Evolutionary conservation across 768 basidiomycete genomes (phyloP), one percentile per base, ranked within the genome.

Genomic region (Tephrocybe sp.): DNA sequence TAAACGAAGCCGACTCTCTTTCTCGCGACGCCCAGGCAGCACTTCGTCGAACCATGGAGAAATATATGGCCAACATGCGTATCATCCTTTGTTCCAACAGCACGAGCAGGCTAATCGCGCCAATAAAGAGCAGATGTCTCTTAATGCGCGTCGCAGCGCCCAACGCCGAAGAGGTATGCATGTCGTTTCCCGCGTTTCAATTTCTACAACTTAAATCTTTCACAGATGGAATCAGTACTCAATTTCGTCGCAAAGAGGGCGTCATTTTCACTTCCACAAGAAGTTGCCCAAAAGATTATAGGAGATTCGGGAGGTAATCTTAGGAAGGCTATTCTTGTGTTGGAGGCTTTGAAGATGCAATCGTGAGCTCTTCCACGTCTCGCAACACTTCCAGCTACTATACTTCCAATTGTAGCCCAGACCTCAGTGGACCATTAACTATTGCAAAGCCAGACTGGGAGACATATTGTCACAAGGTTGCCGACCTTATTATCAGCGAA

Each of bases 371-470:
- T 1, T 15, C 22, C 21, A 34, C 42, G 24, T 49, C 31, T 27
- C 22, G 22, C 5, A 2, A 12, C 23, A 8, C 10, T 15, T n/a
- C n/a, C n/a, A 10, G 16, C 24, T 31, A 18, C 23, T 31, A 9
- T 19, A 45, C 53, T 42, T n/a, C 27, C 37, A 15, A 41, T 36
- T 50, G 41, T 58, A 92, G 90, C 47, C 88, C 90, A n/a, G 89
- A 93, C 64, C 75, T 95, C 31, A 79, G 83, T 4, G 88, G 89
- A 25, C 71, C 87, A 31, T 69, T 93, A 49, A 76, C 79, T 27
- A 92, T 95, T 49, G 92, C 94, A 12, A 94, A 97, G 68, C 94
- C 97, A n/a, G 97, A 99, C 62, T 99, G 97, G 97, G 97, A 99
- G 67, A 90, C 88, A 10, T 99, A 97, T 64, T 97, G 94, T 57